Base-by-base conservation (phyloP, 176 grass and related monocot species). In the Musa schizocarpa region DNA sequence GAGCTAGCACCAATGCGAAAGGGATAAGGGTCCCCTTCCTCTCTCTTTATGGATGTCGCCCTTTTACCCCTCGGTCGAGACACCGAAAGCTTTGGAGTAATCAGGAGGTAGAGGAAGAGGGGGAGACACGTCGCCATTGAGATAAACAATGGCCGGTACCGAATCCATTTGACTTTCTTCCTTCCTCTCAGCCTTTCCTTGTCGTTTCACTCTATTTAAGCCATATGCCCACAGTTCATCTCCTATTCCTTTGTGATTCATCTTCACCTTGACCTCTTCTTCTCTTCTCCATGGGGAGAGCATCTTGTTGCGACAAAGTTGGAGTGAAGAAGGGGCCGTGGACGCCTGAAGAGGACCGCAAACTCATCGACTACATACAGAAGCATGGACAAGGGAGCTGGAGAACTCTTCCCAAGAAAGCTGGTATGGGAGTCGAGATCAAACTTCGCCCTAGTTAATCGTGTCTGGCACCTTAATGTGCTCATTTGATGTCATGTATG, bases 251-350 rank as follows among this genome's bases (percentile, higher is more conserved):
- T 43, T 43, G 34, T 43, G 34, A 43, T 43, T 43, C 34, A 43
- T 43, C 34, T 43, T 43, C 34, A 0, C 34, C 34, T 43, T 6
- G 34, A 43, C 34, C 34, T 43, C 34, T 5, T 43, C 29, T 2
- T 29, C 34, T 43, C 34, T 43, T 43, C 34, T 43, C 34, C 34
- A 97, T 99, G 96, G 96, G 91, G 50, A 83, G 96, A 79, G 81
- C 88, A 74, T 91, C 91, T 79, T 95, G 96, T 83, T 95, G 96
- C 57, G 96, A 99, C 9, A 92, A 87, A 79, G 83, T 72, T 79
- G 91, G 90, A 11, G 65, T 99, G 54, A 99, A 99, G 85, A 94
- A 79, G 84, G 96, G 96, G 34, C 96, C 96, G 9, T 99, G 96
- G 96, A 89, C 86, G 50, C 74, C 83, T 8, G 95, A 99, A 80